Conservation (phyloP, 2,329 filamentous ascomycete genomes). For the Verticillium nubilum region DNA sequence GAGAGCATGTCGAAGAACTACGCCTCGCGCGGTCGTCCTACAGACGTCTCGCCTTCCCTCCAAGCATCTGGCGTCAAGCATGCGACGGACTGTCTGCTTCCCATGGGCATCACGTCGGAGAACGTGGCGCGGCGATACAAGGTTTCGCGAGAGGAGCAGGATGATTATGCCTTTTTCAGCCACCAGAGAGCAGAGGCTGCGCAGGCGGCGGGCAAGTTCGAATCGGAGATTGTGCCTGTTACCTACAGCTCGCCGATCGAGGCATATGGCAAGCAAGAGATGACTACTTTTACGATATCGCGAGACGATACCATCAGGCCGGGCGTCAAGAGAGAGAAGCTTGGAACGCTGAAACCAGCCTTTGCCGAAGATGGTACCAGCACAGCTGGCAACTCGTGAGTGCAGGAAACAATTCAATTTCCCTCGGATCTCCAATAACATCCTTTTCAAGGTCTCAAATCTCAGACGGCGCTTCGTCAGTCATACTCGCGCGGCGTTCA, state of each 20-base stretch:
- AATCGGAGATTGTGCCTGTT: constrained; percentile 57
- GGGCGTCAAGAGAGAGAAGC: constrained; percentile 51
- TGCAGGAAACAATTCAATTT: too few relatives aligned
- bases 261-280: constrained; percentile 10
- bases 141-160: constrained; percentile 53
- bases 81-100: constrained; percentile 62
- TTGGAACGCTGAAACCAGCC: constrained; percentile 57
- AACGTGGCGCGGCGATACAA: constrained; percentile 61
- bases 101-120: constrained; percentile 63
- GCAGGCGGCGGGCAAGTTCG: constrained; percentile 53
- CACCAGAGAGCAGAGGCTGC: constrained; percentile 52
- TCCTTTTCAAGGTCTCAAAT: constrained; percentile 55
- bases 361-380: constrained; percentile 54
- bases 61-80: constrained; percentile 49
- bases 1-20: constrained; percentile 69
- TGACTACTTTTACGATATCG: constrained; percentile 26
- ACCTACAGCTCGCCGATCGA: constrained; percentile 20
- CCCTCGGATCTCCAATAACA: neutral
- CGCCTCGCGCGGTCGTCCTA: constrained; percentile 33
- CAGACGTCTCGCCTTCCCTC: constrained; percentile 17
- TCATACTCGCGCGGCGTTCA: constrained; percentile 58
- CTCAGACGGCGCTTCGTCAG: constrained; percentile 58
- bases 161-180: constrained; percentile 54
- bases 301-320: constrained; percentile 61
- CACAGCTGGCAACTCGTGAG: constrained; percentile 53